phyloP scores from a whole-genome alignment of 768 basidiomycete species.

The Asterophora lycoperdoides region DNA sequence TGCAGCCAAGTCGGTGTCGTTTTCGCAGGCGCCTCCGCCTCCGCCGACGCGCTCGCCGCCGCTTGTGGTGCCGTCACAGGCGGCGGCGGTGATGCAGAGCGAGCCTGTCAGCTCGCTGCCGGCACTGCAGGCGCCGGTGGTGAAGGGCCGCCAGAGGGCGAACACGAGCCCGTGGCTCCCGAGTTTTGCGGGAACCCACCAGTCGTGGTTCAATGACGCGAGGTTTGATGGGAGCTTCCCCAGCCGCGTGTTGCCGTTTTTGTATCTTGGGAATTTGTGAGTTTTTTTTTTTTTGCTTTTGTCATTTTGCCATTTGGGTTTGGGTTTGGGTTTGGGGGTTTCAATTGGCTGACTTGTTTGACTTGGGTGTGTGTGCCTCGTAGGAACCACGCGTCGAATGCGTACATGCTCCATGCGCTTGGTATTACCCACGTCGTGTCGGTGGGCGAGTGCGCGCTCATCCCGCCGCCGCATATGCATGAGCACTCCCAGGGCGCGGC shows the following conservation, averaged over 20 bases:
- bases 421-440: constrained; percentile 97
- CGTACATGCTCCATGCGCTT: constrained; percentile 91
- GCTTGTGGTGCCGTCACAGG: constrained; percentile 23
- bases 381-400: constrained; percentile 92
- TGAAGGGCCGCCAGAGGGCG: constrained; percentile 58
- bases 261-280: constrained; percentile 93
- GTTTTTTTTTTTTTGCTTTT: constrained; percentile 35
- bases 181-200: constrained; percentile 62
- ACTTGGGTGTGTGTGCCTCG: too few species aligned
- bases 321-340: too few species aligned
- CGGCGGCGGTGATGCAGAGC: neutral
- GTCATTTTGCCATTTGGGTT: too few species aligned
- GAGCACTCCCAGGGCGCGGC: constrained; percentile 11
- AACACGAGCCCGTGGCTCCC: constrained; percentile 66
- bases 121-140: neutral
- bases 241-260: constrained; percentile 84
- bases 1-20: constrained; percentile 48
- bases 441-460: constrained; percentile 90
- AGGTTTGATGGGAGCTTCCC: constrained; percentile 96
- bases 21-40: constrained; percentile 24
- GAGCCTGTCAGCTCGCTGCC: constrained; percentile 2
- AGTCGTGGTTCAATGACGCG: constrained; percentile 92
- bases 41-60: constrained; percentile 14
- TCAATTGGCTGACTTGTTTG: too few species aligned
- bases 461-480: constrained; percentile 59